These are phyloP conservation scores for Colletotrichum sp. DNA, from an alignment of 2,329 filamentous ascomycete species.

Conservation along the genomic window DNA sequence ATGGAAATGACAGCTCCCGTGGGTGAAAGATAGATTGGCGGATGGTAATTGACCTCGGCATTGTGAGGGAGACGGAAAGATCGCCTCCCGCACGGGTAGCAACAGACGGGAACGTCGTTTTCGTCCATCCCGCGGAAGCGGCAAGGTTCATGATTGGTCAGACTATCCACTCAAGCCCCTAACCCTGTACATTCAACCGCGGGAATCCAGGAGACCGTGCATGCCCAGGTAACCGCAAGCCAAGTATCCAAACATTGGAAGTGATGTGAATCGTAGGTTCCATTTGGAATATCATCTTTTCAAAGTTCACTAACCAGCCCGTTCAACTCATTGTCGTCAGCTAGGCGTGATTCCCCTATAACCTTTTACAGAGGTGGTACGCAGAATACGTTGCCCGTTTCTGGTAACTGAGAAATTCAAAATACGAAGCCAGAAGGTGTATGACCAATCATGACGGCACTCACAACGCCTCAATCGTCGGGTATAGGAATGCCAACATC, in stretches of 20 bases:
- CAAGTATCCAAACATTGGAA: neutral
- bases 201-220: neutral
- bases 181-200: neutral
- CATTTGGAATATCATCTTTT: neutral
- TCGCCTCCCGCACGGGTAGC: neutral
- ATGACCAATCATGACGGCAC: neutral
- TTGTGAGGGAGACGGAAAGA: neutral
- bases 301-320: neutral
- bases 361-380: neutral
- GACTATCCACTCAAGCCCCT: neutral
- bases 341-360: neutral
- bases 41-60: neutral
- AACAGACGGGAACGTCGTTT: neutral
- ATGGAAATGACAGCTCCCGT: neutral
- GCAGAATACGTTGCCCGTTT: neutral
- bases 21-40: neutral
- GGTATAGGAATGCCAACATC: neutral
- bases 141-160: neutral
- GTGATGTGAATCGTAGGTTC: neutral
- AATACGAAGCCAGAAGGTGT: neutral
- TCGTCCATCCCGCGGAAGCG: neutral
- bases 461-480: neutral
- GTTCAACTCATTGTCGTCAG: neutral
- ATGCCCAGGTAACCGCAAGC: neutral
- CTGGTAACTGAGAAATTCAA: neutral